Conservation (phyloP, 2,329 filamentous ascomycete species). For the Sordariomycetes sp. region DNA sequence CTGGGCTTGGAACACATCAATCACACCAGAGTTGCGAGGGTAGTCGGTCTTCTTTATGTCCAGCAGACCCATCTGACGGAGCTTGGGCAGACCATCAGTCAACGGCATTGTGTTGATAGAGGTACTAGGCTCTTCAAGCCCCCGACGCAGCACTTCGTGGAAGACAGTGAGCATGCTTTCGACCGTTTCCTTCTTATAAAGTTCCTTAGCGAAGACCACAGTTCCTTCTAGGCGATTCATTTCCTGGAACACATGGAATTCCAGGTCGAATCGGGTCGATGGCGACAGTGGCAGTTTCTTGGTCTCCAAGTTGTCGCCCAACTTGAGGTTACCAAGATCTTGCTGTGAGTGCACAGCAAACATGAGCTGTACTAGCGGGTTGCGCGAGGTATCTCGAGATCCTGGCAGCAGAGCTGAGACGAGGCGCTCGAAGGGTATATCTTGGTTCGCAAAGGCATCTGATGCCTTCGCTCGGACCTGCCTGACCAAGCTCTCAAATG, state of each 20-base stretch:
- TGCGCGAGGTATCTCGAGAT: slow-evolving; percentile 8
- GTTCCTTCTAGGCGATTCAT: slow-evolving; percentile 5
- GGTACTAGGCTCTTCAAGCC: slow-evolving; percentile 5
- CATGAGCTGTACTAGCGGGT: slow-evolving; percentile 10
- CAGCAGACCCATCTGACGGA: slow-evolving; percentile 9
- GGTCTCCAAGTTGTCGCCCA: slow-evolving; percentile 9
- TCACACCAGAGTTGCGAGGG: slow-evolving; percentile 9
- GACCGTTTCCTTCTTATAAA: slow-evolving; percentile 11
- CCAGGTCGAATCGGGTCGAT: slow-evolving; percentile 12
- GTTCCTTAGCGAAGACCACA: slow-evolving; percentile 11
- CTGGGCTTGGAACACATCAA: slow-evolving; percentile 14
- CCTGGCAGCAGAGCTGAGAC: slow-evolving; percentile 3
- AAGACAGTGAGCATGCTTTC: slow-evolving; percentile 9
- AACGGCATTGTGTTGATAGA: slow-evolving; percentile 4
- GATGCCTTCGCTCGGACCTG: slow-evolving; percentile 7
- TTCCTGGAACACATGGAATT: slow-evolving; percentile 15
- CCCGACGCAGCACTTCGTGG: slow-evolving; percentile 7
- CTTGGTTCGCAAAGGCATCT: slow-evolving; percentile 11
- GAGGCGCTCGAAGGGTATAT: slow-evolving; percentile 12
- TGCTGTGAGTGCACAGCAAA: slow-evolving; percentile 13
- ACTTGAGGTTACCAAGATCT: slow-evolving; percentile 8
- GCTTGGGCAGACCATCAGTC: neutral
- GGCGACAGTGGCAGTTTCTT: slow-evolving; percentile 2
- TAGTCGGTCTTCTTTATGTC: too few relatives aligned
- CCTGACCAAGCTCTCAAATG: slow-evolving; percentile 9